Evolutionary conservation across 768 basidiomycete genomes (phyloP).

Genomic region (Panaeolus cyanescens): DNA sequence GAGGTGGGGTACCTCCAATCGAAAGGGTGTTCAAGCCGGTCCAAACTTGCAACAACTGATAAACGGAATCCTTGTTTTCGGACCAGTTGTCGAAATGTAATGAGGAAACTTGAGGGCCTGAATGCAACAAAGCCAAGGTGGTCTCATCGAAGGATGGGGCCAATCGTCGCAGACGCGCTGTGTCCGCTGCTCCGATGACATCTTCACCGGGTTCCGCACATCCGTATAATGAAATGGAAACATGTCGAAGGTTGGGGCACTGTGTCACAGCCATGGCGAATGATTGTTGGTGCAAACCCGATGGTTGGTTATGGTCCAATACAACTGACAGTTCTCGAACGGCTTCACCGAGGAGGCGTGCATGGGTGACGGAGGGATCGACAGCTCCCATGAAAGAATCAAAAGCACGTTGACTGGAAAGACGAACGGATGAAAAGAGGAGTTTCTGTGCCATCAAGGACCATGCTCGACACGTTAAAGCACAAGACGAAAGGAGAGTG

Average conservation of each 20-base stretch:
- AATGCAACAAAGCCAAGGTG: slow-evolving; percentile 51
- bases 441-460: slow-evolving; percentile 63
- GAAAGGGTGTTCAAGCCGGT: slow-evolving; percentile 56
- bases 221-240: slow-evolving; percentile 63
- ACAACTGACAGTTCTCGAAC: slow-evolving; percentile 56
- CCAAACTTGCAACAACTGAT: slow-evolving; percentile 67
- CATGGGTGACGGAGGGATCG: slow-evolving; percentile 45
- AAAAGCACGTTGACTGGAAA: slow-evolving; percentile 56
- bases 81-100: slow-evolving; percentile 76
- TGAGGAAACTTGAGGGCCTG: slow-evolving; percentile 53
- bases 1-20: slow-evolving; percentile 60
- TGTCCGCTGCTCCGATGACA: slow-evolving; percentile 47
- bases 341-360: slow-evolving; percentile 51
- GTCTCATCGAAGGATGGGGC: slow-evolving; percentile 57
- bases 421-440: slow-evolving; percentile 58
- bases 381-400: slow-evolving; percentile 55
- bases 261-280: slow-evolving; percentile 59
- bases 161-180: slow-evolving; percentile 46
- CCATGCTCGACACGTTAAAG: slow-evolving; percentile 72
- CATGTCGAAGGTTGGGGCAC: slow-evolving; percentile 60
- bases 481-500: slow-evolving; percentile 49
- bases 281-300: slow-evolving; percentile 51
- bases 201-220: slow-evolving; percentile 51
- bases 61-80: slow-evolving; percentile 54
- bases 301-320: slow-evolving; percentile 71